Percentiles rank a stretch among this genome's conserved stretches.
phyloP scores from a whole-genome alignment of 176 grass and related monocot genomes.

The Pontederia paniculata region DNA sequence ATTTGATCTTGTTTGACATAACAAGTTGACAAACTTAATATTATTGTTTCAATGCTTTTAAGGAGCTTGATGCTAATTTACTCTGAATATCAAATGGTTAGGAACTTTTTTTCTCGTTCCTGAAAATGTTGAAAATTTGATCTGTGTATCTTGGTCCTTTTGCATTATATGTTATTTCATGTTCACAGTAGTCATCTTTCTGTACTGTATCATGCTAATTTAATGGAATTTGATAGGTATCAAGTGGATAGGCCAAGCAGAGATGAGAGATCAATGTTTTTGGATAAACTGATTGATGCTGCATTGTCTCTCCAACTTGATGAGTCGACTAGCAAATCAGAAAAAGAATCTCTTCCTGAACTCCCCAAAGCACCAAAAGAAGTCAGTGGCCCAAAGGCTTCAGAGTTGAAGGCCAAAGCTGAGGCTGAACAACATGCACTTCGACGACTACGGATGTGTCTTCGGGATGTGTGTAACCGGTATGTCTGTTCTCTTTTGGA shows the following conservation, averaged over 20 bases:
- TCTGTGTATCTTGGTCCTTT: too few relatives aligned
- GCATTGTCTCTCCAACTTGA: constrained; percentile 63
- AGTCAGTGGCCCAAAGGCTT: constrained; percentile 60
- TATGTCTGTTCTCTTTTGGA: constrained; percentile 26
- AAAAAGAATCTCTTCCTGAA: constrained; percentile 45
- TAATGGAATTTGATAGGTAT: constrained; percentile 49
- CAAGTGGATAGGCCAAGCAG: constrained; percentile 65
- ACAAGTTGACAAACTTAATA: too few relatives aligned
- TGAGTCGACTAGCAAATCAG: constrained; percentile 62
- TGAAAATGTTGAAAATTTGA: too few relatives aligned
- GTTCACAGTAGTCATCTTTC: neutral
- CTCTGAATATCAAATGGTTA: too few relatives aligned
- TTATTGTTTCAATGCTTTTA: too few relatives aligned
- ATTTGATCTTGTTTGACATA: too few relatives aligned
- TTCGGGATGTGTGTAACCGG: constrained; percentile 96
- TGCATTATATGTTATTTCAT: neutral
- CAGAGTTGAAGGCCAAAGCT: constrained; percentile 74
- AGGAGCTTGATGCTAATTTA: too few relatives aligned
- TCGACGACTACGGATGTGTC: constrained; percentile 93
- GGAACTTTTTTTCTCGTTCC: too few relatives aligned
- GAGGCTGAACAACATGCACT: constrained; percentile 94
- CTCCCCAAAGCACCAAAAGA: constrained; percentile 87
- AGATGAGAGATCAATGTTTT: constrained; percentile 69
- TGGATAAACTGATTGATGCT: constrained; percentile 49
- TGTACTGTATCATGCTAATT: neutral